phyloP scores from a whole-genome alignment of 2,329 filamentous ascomycete species.

The Beauveria caledonica region DNA sequence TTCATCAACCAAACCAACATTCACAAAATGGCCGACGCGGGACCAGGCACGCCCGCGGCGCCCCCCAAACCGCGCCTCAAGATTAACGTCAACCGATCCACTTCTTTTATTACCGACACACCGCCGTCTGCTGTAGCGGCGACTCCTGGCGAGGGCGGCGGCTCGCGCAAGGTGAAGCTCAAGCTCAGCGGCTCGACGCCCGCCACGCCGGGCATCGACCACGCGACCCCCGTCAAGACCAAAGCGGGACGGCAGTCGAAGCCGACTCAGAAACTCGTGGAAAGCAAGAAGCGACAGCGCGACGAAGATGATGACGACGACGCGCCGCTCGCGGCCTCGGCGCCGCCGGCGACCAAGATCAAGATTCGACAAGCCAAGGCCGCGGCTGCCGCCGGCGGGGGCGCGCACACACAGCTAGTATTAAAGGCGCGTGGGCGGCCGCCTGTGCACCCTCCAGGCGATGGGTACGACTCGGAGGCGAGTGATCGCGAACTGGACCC shows the following conservation, averaged over 20 bases:
- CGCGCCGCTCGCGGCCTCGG: constrained; percentile 21
- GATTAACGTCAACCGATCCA: constrained; percentile 30
- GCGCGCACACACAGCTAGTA: constrained; percentile 29
- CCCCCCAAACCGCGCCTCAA: constrained; percentile 31
- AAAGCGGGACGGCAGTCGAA: constrained; percentile 54
- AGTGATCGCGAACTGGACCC: constrained; percentile 85
- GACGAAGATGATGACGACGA: constrained; percentile 45
- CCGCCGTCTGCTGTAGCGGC: constrained; percentile 8
- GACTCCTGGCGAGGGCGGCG: constrained; percentile 25
- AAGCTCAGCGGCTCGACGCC: constrained; percentile 33
- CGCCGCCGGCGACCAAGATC: constrained; percentile 40
- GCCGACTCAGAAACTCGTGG: constrained; percentile 48
- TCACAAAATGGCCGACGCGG: constrained; percentile 23
- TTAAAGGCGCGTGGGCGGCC: constrained; percentile 60
- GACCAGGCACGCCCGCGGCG: constrained; percentile 17
- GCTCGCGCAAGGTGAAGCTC: constrained; percentile 32
- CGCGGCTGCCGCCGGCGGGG: constrained; percentile 17
- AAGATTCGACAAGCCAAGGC: constrained; percentile 39
- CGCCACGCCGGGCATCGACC: constrained; percentile 24
- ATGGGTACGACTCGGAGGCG: constrained; percentile 94
- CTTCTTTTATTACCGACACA: constrained; percentile 25
- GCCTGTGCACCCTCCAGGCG: constrained; percentile 64
- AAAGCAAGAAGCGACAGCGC: constrained; percentile 53
- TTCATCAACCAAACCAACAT: background rate
- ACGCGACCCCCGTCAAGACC: constrained; percentile 35